phyloP scores from a whole-genome alignment of 441 rosid species.

The Raphanus hybrid region DNA sequence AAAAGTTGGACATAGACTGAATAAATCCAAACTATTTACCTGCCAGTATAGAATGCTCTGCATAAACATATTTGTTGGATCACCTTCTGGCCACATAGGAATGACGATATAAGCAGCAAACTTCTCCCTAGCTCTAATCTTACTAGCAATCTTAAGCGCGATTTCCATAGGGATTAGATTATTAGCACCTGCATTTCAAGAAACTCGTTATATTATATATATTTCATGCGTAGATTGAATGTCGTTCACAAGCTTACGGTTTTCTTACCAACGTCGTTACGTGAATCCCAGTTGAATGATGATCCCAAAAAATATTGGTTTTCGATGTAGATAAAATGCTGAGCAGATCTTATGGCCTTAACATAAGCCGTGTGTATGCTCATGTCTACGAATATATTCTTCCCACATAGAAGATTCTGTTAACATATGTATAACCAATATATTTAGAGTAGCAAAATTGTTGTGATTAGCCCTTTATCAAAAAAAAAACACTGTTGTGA shows the following conservation, averaged over 20 bases:
- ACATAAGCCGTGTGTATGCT: conserved; percentile 75
- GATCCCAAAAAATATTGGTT: conserved; percentile 83
- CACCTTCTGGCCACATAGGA: neutral
- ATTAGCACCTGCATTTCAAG: conserved; percentile 2
- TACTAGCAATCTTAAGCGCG: neutral
- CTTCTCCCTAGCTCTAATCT: neutral
- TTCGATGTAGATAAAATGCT: conserved; percentile 71
- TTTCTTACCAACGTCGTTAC: conserved; percentile 59
- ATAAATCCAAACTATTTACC: too few relatives aligned
- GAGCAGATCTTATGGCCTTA: conserved; percentile 71
- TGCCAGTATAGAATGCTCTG: neutral
- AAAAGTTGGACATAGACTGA: too few relatives aligned
- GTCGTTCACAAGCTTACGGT: conserved; percentile 8
- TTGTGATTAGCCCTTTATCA: too few relatives aligned
- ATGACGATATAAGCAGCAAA: conserved; percentile 54
- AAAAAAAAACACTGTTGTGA: too few relatives aligned
- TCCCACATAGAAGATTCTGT: conserved; percentile 68
- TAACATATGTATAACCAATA: conserved; percentile 34
- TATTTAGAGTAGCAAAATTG: conserved; percentile 19
- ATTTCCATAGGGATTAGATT: neutral
- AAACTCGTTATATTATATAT: conserved; percentile 45
- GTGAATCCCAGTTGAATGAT: conserved; percentile 68
- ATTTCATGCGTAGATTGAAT: too few relatives aligned
- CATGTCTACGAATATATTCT: conserved; percentile 69
- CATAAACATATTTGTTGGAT: neutral